Evolutionary conservation across 2,329 filamentous ascomycete genomes (phyloP), one percentile per base, ranked within the genome.

Genomic region (Claviceps maximensis): DNA sequence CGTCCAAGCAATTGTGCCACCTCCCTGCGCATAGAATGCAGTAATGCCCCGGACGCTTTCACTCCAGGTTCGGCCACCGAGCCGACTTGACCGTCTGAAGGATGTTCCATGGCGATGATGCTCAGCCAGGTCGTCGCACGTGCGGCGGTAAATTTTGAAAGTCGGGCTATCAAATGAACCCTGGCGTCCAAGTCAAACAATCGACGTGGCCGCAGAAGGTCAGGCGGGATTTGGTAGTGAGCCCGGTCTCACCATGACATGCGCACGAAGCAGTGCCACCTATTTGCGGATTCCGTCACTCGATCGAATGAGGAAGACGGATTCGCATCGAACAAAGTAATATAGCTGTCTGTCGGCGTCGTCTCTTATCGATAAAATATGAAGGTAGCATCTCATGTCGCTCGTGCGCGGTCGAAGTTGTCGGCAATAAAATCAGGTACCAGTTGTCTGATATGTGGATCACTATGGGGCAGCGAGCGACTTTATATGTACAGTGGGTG

Each of bases 1-100:
- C 89, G 80, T 19, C 78, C 76, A n/a, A 98, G 79, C 46, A 96
- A 76, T 6, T 75, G 65, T 27, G 87, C 86, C 54, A 95, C 87
- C 65, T 89, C 84, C 55, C 74, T 73, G 55, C 86, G 84, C 68
- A 95, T 80, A 19, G 71, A 61, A 27, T 68, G 65, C 47, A 86
- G 75, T 13, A 87, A 72, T 1, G 78, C 70, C n/a, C 74, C 74
- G 21, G 80, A 74, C 50, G 82, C 80, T 66, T 80, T 86, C 58
- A 86, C 69, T 59, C 86, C 86, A 25, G 82, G 83, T 59, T 76
- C 73, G 50, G 76, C 72, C 57, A 84, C 79, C 56, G 75, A 74
- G 49, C 65, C 62, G 62, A 81, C 74, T 12, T 60, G 66, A 23
- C 61, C 65, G 49, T 67, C 65, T 7, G 59, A 40, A 27, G 57